These are phyloP conservation scores for Naematelia encephala DNA, from an alignment of 768 basidiomycete species.

Conservation along the genomic window DNA sequence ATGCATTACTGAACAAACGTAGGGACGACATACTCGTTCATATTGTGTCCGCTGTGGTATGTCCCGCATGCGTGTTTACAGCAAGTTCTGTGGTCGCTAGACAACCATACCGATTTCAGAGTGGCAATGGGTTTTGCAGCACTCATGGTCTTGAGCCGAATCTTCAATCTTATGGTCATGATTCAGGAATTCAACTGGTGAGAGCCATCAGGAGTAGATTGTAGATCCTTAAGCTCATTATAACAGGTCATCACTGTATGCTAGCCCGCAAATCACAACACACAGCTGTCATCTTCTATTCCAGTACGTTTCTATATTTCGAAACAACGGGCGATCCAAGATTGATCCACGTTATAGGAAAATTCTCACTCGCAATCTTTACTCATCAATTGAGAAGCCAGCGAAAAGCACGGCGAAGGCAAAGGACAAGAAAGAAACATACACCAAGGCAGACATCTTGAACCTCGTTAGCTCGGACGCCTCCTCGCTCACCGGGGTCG, in stretches of 20 bases:
- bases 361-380: conserved; percentile 29
- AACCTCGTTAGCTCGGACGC: conserved; percentile 35
- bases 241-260: conserved; percentile 10
- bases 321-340: no score
- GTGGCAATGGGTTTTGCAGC: conserved; percentile 20
- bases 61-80: conserved; percentile 34
- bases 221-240: conserved; percentile 1
- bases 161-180: conserved; percentile 8
- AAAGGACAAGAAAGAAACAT: conserved; percentile 3
- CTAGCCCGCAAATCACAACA: conserved; percentile 20
- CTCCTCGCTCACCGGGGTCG: conserved; percentile 9
- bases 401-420: not conserved
- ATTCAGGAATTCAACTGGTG: conserved; percentile 17
- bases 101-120: conserved; percentile 10
- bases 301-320: no score
- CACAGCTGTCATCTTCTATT: conserved; percentile 21
- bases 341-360: conserved; percentile 22
- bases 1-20: conserved; percentile 5
- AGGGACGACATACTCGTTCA: conserved; percentile 3
- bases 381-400: no score
- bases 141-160: conserved; percentile 18
- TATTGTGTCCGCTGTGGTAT: conserved; percentile 27
- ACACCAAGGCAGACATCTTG: conserved; percentile 36
- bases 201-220: not conserved
- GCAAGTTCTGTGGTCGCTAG: conserved; percentile 26